Conservation (phyloP, 2,329 filamentous ascomycete genomes). For the Pseudohalonectria lignicola region DNA sequence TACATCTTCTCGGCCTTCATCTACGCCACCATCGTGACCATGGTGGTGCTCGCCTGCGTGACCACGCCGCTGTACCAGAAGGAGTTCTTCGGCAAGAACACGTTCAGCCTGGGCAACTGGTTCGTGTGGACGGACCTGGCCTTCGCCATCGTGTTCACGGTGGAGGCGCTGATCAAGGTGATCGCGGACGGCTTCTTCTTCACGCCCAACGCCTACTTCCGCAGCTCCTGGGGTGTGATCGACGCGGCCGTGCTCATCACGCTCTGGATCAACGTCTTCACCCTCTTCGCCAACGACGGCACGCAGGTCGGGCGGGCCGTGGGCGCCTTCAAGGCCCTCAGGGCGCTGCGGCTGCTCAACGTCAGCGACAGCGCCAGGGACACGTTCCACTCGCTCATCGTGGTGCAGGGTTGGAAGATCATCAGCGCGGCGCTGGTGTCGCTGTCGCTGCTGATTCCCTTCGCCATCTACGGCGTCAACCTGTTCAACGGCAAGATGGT, state of each 20-base stretch:
- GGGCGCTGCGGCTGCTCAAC: constrained; percentile 83
- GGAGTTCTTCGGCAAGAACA: constrained; percentile 57
- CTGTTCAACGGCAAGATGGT: constrained; percentile 78
- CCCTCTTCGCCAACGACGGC: constrained; percentile 70
- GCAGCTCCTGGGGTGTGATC: constrained; percentile 94
- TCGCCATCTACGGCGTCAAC: constrained; percentile 91
- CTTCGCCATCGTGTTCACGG: constrained; percentile 76
- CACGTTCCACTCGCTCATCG: constrained; percentile 93
- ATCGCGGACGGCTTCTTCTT: constrained; percentile 93
- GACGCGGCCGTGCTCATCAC: constrained; percentile 86
- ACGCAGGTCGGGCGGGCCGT: constrained; percentile 82
- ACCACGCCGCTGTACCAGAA: constrained; percentile 93
- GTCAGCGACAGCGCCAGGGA: constrained; percentile 92
- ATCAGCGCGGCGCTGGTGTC: constrained; percentile 88
- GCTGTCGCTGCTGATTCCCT: constrained; percentile 85
- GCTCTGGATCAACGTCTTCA: constrained; percentile 88
- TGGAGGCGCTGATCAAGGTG: constrained; percentile 83
- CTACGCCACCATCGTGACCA: constrained; percentile 86
- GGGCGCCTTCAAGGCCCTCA: constrained; percentile 91
- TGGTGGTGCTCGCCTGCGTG: constrained; percentile 93
- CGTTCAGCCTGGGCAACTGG: constrained; percentile 64
- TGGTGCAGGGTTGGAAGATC: constrained; percentile 90
- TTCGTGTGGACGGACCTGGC: constrained; percentile 90
- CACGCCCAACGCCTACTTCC: constrained; percentile 94
- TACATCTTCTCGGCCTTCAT: constrained; percentile 89